Evolutionary conservation across 805 yeast genomes (phyloP).

Genomic region (Zygoascus ofunaensis): DNA sequence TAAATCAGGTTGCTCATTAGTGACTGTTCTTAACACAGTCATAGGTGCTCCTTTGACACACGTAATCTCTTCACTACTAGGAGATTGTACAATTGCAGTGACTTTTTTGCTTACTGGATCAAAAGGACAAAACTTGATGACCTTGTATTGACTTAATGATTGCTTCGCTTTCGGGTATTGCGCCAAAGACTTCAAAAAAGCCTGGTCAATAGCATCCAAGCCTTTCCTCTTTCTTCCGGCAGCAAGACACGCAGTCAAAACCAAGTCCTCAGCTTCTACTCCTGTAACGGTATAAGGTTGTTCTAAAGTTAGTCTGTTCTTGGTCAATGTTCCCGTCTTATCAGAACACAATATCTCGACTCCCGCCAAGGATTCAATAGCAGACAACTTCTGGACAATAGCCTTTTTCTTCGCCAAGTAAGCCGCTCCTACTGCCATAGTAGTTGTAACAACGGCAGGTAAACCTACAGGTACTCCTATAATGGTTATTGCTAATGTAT

Average conservation of each 20-base stretch:
- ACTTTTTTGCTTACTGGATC: conserved; percentile 97
- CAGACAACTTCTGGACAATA: conserved; percentile 91
- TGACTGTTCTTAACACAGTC: conserved; percentile 87
- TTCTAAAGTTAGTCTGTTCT: conserved; percentile 90
- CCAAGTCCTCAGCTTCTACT: conserved; percentile 89
- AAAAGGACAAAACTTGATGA: conserved; percentile 91
- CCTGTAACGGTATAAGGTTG: conserved; percentile 98
- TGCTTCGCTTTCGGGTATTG: conserved; percentile 86
- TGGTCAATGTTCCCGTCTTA: conserved; percentile 96
- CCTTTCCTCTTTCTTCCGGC: conserved; percentile 98
- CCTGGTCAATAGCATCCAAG: conserved; percentile 94
- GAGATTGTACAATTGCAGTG: conserved; percentile 89
- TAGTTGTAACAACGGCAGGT: conserved; percentile 96
- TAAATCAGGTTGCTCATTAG: conserved; percentile 77
- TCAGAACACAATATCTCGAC: conserved; percentile 95
- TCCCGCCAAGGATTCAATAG: conserved; percentile 95
- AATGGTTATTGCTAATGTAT: conserved; percentile 90
- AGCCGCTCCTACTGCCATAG: conserved; percentile 99
- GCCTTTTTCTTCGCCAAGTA: conserved; percentile 95
- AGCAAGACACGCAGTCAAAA: conserved; percentile 96
- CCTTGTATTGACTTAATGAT: conserved; percentile 89
- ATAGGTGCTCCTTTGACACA: conserved; percentile 99
- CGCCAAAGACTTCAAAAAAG: conserved; percentile 86
- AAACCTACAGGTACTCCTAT: conserved; percentile 98
- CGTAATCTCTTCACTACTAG: conserved; percentile 88